Evolutionary conservation across 768 basidiomycete genomes (phyloP), one percentile per base, ranked within the genome.

Genomic region (Asterophora lycoperdoides): DNA sequence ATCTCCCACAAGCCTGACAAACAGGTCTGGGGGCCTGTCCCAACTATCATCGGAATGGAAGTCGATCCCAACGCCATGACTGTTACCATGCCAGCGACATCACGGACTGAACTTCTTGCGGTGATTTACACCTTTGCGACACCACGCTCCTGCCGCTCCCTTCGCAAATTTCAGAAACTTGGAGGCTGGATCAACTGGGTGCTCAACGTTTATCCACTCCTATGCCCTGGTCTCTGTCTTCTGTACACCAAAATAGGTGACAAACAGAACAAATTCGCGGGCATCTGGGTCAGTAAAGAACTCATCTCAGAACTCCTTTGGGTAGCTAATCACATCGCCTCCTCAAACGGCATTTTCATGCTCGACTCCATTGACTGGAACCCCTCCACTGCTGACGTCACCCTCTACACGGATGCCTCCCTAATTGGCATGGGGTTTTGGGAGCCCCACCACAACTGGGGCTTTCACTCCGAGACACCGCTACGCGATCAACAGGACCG

Each of bases 171-270:
- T n/a, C 29, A 57, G 6, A 28, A 42, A 32, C 45, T 74, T 1
- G 63, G 62, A 0, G 73, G 74, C 0, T 68, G 62, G 53, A 33
- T 68, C 10, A 76, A 73, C 47, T 76, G 20, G 68, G n/a, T n/a
- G n/a, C n/a, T n/a, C n/a, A n/a, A n/a, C n/a, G n/a, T n/a, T n/a
- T n/a, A n/a, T n/a, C n/a, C 69, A 0, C 52, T 67, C 0, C 49
- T 69, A 0, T 51, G 57, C 0, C 71, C 70, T 0, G 58, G 51
- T 2, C 56, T 73, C 2, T 53, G 39, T 4, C 43, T 53, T 5
- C 8, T 65, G 2, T 73, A 73, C 42, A 48, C 23, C 6, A 73
- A 72, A 51, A 67, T 65, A 1, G 18, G 36, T 4, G 48, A 33
- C 1, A 44, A 19, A 0, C 64, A 63, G 0, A 67, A 67, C 38